Percentiles rank a stretch among this genome's conserved stretches.
Conservation (phyloP, 2,329 filamentous ascomycete species). For the Fusarium sublunatum region DNA sequence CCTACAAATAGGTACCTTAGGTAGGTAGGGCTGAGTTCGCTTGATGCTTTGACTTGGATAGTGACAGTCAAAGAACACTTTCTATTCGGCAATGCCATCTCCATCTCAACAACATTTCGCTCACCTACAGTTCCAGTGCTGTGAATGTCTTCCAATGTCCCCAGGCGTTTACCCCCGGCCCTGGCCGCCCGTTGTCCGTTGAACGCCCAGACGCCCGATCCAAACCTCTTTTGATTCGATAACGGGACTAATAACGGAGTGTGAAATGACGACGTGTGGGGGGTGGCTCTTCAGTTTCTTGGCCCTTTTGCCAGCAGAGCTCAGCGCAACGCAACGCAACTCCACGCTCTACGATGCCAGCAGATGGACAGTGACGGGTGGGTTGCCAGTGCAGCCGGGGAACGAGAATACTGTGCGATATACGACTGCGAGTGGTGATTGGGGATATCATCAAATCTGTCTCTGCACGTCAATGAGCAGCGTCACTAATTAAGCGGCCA, state of each 20-base stretch:
- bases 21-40: constrained; percentile 1
- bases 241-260: constrained; percentile 45
- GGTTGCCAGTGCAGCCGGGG: constrained; percentile 44
- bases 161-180: constrained; percentile 2
- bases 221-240: constrained; percentile 45
- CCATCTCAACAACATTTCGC: background rate
- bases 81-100: background rate
- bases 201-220: constrained; percentile 37
- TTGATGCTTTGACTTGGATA: background rate
- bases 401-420: constrained; percentile 41
- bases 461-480: background rate
- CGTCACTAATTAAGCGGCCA: background rate
- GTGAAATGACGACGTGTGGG: constrained; percentile 48
- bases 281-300: constrained; percentile 40
- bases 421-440: constrained; percentile 8
- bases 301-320: constrained; percentile 37
- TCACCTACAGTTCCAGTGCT: background rate
- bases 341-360: constrained; percentile 32
- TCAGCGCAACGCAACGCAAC: constrained; percentile 9
- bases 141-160: background rate
- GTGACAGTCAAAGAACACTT: background rate
- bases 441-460: constrained; percentile 22
- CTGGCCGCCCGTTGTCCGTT: constrained; percentile 41
- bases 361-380: constrained; percentile 30
- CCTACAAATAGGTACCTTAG: constrained; percentile 9